Percentiles rank a stretch among this genome's conserved stretches.
Conservation (phyloP, 73 alveolate genomes). For the Blepharisma stoltei region DNA sequence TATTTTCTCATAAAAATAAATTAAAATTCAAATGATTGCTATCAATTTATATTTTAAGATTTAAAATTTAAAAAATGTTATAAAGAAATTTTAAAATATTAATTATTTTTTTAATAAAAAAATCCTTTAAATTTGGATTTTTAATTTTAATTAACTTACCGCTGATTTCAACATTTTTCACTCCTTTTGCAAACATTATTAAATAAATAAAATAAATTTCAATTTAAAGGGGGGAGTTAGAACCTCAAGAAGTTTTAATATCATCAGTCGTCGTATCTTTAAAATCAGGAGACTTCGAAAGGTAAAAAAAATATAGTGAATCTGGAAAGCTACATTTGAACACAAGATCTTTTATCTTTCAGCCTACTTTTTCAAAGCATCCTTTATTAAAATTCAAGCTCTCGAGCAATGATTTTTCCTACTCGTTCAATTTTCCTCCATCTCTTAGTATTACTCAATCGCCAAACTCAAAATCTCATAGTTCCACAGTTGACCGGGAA, state of each 20-base stretch:
- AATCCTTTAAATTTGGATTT: too few relatives aligned
- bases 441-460: neutral
- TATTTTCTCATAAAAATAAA: too few relatives aligned
- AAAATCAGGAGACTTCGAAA: constrained; percentile 4
- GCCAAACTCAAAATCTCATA: neutral
- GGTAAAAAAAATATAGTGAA: neutral
- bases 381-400: constrained; percentile 52
- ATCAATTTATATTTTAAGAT: too few relatives aligned
- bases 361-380: constrained; percentile 36
- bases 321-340: constrained; percentile 57
- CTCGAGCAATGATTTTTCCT: constrained; percentile 24
- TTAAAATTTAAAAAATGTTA: too few relatives aligned
- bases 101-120: too few relatives aligned
- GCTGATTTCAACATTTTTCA: too few relatives aligned
- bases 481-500: constrained; percentile 5
- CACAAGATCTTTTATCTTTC: constrained; percentile 50
- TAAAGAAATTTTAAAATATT: too few relatives aligned
- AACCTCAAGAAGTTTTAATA: constrained; percentile 2
- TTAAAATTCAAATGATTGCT: too few relatives aligned
- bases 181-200: too few relatives aligned
- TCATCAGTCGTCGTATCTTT: neutral
- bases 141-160: too few relatives aligned
- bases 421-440: constrained; percentile 9
- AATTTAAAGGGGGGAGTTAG: too few relatives aligned
- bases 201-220: too few relatives aligned